These are phyloP conservation scores for Rubia balearica DNA, from an alignment of 305 asterid species.

Conservation along the genomic window DNA sequence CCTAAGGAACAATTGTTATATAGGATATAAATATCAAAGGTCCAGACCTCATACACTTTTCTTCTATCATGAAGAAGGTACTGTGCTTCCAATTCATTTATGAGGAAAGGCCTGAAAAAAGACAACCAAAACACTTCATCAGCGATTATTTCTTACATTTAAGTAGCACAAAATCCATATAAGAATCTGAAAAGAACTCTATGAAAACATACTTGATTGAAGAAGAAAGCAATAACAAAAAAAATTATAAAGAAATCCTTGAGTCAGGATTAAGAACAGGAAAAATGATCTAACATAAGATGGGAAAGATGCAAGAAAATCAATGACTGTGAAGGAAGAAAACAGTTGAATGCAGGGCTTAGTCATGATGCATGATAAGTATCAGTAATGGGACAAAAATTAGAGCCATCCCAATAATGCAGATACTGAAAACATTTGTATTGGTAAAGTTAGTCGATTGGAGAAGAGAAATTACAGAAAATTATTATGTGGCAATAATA, in stretches of 20 bases:
- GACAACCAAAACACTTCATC: slow-evolving; percentile 19
- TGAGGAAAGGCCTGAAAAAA: slow-evolving; percentile 79
- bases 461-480: slow-evolving; percentile 5
- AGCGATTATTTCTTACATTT: not conserved
- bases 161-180: slow-evolving; percentile 9
- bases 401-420: not conserved
- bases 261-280: not conserved
- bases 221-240: not conserved
- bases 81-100: slow-evolving; percentile 83
- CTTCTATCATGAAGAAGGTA: slow-evolving; percentile 95
- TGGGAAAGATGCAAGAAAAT: not conserved
- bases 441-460: not conserved
- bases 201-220: not conserved
- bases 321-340: not conserved
- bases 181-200: not conserved
- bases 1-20: not conserved
- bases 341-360: no score
- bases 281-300: not conserved
- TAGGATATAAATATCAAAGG: slow-evolving; percentile 17
- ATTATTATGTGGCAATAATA: slow-evolving; percentile 1
- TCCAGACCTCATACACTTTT: slow-evolving; percentile 80
- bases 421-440: not conserved
- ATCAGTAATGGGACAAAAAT: not conserved
- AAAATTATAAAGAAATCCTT: not conserved
- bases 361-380: not conserved